phyloP scores from a whole-genome alignment of 805 yeast species.

The Lipomyces oligophaga region DNA sequence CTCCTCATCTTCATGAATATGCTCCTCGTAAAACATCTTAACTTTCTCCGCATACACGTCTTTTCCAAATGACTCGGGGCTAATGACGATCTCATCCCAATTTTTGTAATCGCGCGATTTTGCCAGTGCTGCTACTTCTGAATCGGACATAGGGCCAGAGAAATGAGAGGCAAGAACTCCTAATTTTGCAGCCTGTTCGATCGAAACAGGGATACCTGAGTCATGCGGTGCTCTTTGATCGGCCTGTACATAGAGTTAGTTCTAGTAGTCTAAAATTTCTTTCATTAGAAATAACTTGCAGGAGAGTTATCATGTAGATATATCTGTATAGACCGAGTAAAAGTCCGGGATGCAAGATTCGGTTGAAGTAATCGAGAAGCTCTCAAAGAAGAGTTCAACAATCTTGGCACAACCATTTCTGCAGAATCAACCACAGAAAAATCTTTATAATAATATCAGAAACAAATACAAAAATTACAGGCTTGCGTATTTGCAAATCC shows the following conservation, averaged over 20 bases:
- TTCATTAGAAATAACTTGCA: not conserved
- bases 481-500: too few relatives aligned
- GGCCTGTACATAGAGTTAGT: conserved; percentile 11
- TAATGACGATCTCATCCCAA: conserved; percentile 65
- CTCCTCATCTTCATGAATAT: conserved; percentile 95
- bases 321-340: too few relatives aligned
- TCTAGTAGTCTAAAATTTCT: not conserved
- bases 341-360: too few relatives aligned
- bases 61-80: conserved; percentile 52
- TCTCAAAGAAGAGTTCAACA: too few relatives aligned
- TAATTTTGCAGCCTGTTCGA: conserved; percentile 8
- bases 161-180: conserved; percentile 34
- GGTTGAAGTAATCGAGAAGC: too few relatives aligned
- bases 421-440: too few relatives aligned
- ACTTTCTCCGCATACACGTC: conserved; percentile 64
- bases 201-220: conserved; percentile 9
- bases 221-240: conserved; percentile 25
- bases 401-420: too few relatives aligned
- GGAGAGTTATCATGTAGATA: too few relatives aligned
- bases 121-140: conserved; percentile 65
- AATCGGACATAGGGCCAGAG: conserved; percentile 38
- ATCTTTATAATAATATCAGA: too few relatives aligned
- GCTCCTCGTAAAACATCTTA: conserved; percentile 44
- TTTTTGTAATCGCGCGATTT: conserved; percentile 68
- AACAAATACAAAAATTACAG: too few relatives aligned